Percentiles rank a stretch among this genome's conserved stretches.
phyloP scores from a whole-genome alignment of 2,329 filamentous ascomycete species.

The Ophiosphaerella narmari region DNA sequence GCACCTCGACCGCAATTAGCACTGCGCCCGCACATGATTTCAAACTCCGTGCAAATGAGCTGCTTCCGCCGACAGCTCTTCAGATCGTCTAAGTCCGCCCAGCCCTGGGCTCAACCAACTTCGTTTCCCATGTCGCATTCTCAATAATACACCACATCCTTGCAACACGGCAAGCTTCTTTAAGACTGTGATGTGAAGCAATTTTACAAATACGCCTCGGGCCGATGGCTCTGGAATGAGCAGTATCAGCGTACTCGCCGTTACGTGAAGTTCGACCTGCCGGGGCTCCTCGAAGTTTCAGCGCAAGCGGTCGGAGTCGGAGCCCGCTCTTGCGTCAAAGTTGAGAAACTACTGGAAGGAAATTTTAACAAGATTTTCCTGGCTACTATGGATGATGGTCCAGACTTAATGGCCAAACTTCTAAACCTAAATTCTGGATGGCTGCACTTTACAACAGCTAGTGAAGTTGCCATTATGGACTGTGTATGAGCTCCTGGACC shows the following conservation, averaged over 20 bases:
- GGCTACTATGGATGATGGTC: slow-evolving; percentile 33
- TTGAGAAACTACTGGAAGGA: slow-evolving; percentile 44
- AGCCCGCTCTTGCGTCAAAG: slow-evolving; percentile 17
- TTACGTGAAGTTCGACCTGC: slow-evolving; percentile 18
- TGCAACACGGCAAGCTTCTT: slow-evolving; percentile 10
- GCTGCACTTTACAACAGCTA: slow-evolving; percentile 38
- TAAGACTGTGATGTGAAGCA: slow-evolving; percentile 55
- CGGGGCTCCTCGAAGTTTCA: slow-evolving; percentile 16
- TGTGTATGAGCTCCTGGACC: slow-evolving; percentile 33
- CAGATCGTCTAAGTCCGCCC: slow-evolving; percentile 12
- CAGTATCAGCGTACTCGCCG: slow-evolving; percentile 19
- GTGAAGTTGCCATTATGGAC: slow-evolving; percentile 43
- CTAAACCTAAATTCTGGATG: slow-evolving; percentile 40
- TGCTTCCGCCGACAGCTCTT: slow-evolving; percentile 13
- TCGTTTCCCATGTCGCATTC: slow-evolving; percentile 9
- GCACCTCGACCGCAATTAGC: too few relatives aligned
- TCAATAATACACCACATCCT: slow-evolving; percentile 12
- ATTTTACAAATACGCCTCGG: slow-evolving; percentile 21
- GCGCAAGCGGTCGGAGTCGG: slow-evolving; percentile 17
- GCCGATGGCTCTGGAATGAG: slow-evolving; percentile 24
- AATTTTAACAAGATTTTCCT: slow-evolving; percentile 48
- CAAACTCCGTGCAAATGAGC: slow-evolving; percentile 9
- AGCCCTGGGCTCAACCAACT: slow-evolving; percentile 6
- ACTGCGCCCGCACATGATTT: background rate
- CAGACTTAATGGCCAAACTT: slow-evolving; percentile 36